Evolutionary conservation across 805 yeast species (phyloP), one percentile per base, ranked within the genome.

Genomic region (Yarrowia keelungensis): DNA sequence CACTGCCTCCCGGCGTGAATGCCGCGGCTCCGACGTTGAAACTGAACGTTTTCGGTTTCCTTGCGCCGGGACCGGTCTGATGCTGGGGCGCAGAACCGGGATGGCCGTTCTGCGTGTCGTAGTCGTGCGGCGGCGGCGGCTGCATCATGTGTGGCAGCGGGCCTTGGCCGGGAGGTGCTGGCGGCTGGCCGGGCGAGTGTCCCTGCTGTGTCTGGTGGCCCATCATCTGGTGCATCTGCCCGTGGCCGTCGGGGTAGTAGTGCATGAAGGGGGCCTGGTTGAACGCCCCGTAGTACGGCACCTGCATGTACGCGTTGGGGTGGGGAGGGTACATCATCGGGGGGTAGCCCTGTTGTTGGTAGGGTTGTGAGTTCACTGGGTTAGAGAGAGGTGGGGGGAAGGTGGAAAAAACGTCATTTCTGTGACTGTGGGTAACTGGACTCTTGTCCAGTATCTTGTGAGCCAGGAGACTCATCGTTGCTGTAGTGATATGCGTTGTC

Each of bases 341-440:
- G 45, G 67, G 67, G 54, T 61, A 61, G 43, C 54, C 54, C 51
- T 36, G 53, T 62, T 46, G 67, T 39, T 39, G 56, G 46, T 36
- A 49, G 67, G 51, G 67, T 62, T 62, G 67, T 62, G 67, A 49
- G 67, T 62, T 62, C 67, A 62, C 65, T 59, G 42, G 8, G 51
- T 59, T 59, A 59, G 65, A 7, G 65, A 7, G 38, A 12, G 36
- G n/a, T 12, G 45, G 4, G 15, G 16, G 10, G 22, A 12, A 19
- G 19, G 14, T 14, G 53, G 8, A 10, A 43, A 43, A 10, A 7
- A 36, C 19, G 19, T 19, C 19, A 19, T 19, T 19, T 19, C 19
- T 19, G 19, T 19, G 19, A 19, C 19, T 19, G 19, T 19, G 19
- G 19, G 19, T 19, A 19, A 19, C 19, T 1, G 19, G 19, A 19